Evolutionary conservation across 2,329 filamentous ascomycete genomes (phyloP).

Genomic region (Meredithiella fracta): DNA sequence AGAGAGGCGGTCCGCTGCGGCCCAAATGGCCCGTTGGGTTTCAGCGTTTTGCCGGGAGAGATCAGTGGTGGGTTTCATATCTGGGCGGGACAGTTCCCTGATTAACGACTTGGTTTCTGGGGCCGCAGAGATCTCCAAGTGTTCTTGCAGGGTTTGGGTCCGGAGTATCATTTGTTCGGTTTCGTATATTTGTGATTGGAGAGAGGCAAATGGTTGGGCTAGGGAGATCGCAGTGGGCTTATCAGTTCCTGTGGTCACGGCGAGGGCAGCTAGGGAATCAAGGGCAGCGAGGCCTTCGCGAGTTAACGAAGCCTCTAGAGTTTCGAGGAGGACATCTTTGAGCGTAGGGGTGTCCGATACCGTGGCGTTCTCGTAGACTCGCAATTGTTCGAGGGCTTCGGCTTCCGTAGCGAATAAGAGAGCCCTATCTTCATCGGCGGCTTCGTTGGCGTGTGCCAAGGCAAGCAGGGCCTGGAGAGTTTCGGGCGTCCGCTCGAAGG

Average conservation of each 20-base stretch:
- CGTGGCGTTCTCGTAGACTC: constrained; percentile 10
- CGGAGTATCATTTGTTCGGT: constrained; percentile 39
- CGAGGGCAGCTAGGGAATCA: constrained; percentile 38
- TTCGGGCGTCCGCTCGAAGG: constrained; percentile 73
- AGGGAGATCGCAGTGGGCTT: constrained; percentile 33
- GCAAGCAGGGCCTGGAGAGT: constrained; percentile 62
- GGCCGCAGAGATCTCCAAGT: constrained; percentile 35
- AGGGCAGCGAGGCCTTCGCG: constrained; percentile 21
- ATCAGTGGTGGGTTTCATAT: constrained; percentile 37
- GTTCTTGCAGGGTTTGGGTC: constrained; percentile 37
- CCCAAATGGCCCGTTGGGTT: constrained; percentile 52
- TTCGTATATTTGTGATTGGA: constrained; percentile 37
- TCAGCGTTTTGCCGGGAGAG: constrained; percentile 58
- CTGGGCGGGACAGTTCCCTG: constrained; percentile 25
- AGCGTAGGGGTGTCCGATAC: constrained; percentile 6
- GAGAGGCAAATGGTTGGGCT: constrained; percentile 34
- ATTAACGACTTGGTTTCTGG: constrained; percentile 25
- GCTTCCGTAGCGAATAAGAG: constrained; percentile 43
- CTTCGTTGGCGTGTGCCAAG: constrained; percentile 60
- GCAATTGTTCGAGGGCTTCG: constrained; percentile 38
- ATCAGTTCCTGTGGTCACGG: constrained; percentile 33
- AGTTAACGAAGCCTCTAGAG: constrained; percentile 37
- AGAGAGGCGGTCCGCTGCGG: constrained; percentile 46
- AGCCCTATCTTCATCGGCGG: constrained; percentile 52
- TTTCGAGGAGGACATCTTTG: constrained; percentile 30